Base-by-base conservation (phyloP, 2,329 filamentous ascomycete species). In the Microcyclospora pomicola region DNA sequence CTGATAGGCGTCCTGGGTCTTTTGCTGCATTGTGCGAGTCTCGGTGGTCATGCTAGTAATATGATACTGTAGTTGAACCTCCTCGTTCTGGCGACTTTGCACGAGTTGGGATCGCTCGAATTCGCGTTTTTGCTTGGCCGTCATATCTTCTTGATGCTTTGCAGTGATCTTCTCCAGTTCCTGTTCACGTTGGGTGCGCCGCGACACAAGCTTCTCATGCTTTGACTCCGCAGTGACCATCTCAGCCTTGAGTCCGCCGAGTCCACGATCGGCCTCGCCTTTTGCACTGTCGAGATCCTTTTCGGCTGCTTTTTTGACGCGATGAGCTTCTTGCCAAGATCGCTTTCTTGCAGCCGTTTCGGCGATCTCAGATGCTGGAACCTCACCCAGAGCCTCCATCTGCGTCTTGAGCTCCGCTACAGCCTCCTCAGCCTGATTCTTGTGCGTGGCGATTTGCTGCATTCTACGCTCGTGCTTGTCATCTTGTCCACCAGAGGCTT, bases 401-500 rank as follows among this genome's bases (percentile, higher is more conserved):
- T 84, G 69, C 9, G 60, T 53, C 40, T 69, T 65, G 15, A 82
- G 62, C 34, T 68, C 64, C 32, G 64, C 60, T 24, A 71, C 68
- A 27, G 78, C 77, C 49, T 77, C 74, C 48, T 79, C 74, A 4
- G 74, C 75, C 55, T 78, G 80, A 40, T 75, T 75, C 59, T 81
- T 80, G 55, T 82, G 80, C 39, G 80, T 80, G 40, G 73, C 76
- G 54, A 83, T 78, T 58, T 87, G 82, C 44, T 77, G 72, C 33
- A 82, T 74, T 57, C 84, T 82, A 54, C 84, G 79, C 47, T 75
- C 72, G 49, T 80, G 72, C 54, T 82, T 80, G 52, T 87, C 82
- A 58, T 88, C 82, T 48, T 75, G 77, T 42, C 78, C 77, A 44
- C 80, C 80, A 28, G 79, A 62, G 36, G 63, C 79, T 40, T 77